Base-by-base conservation (phyloP, 2,329 filamentous ascomycete genomes). In the Penicillium sp. region DNA sequence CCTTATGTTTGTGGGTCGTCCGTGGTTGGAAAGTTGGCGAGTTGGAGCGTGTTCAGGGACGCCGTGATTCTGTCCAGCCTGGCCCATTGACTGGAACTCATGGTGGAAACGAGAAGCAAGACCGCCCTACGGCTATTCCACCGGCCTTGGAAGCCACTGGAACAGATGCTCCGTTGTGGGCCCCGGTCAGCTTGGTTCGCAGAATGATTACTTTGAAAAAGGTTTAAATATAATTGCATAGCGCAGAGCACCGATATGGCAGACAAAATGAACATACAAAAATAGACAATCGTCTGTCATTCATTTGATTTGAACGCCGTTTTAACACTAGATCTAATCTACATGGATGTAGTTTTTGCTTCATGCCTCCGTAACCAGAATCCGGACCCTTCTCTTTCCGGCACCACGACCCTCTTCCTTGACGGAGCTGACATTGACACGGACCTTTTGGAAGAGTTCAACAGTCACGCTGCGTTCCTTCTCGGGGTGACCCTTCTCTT, bases 391-490 rank as follows among this genome's bases (percentile, higher is more conserved):
- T 64, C 94, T 86, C 87, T 97, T 99, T 56, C 94, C 94, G n/a
- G 93, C 97, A 59, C 86, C 86, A 78, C 78, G 73, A 21, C 75
- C 76, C 61, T 95, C 91, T 75, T 99, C 94, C 81, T 93, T 91
- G 71, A 96, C 89, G 73, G 97, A 95, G 68, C 87, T 90, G 63
- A 99, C 92, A 72, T 88, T 86, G 15, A 99, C 93, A 67, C 82
- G 85, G 64, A 99, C 89, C 81, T 93, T 96, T 75, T 94, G 87
- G 81, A 99, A 99, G 59, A 99, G 78, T 75, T 95, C 91, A 1
- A 97, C 84, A 62, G 77, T 82, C 62, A 81, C 77, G 41, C 68
- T 63, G 9, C 71, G 69, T 27, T 69, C 69, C 13, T 71, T 67
- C 50, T 73, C 71, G 13, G 64, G 19, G 38, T 65, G 87, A 59